Evolutionary conservation across 169 alveolate species (phyloP), one percentile per base, ranked within the genome.

Genomic region (Plasmodium yoelii): DNA sequence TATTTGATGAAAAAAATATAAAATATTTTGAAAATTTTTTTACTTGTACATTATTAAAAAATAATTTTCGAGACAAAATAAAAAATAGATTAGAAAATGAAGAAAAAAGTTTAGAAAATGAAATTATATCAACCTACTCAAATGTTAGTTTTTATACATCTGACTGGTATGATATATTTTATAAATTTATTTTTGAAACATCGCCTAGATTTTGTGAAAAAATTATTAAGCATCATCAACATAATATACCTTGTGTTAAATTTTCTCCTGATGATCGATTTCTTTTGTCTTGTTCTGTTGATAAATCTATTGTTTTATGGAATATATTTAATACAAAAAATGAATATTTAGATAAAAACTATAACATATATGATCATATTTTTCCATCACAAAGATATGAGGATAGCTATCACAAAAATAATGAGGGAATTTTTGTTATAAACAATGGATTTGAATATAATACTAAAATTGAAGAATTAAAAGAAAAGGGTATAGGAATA

Each of bases 201-300:
- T 67, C 90, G 2, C 56, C 90, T 9, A 26, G 90, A 82, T 82
- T 82, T 82, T 82, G 49, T 64, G 82, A 82, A 65, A 53, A 55
- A 24, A 34, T 67, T 53, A 42, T 82, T 51, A 67, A 67, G 15
- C 75, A 82, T 67, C 90, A 82, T 47, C 44, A 53, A 10, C 90
- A 82, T 61, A 82, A 82, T 10, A 67, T 82, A 49, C 90, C 90
- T 1, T 67, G 90, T 55, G 82, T 82, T 13, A 82, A 82, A 42
- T 82, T 82, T 82, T 82, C 90, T 13, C 90, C 90, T 19, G 90
- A 82, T 70, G 71, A 55, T 47, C 67, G 68, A 47, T 82, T 82
- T 61, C 65, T 82, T 13, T 56, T 82, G 22, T 82, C 90, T 15
- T 82, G 90, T 59, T 82, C 90, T 12, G 82, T 82, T 46, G 90